Conservation (phyloP, 768 basidiomycete genomes). For the Leccinum pellstonianum region DNA sequence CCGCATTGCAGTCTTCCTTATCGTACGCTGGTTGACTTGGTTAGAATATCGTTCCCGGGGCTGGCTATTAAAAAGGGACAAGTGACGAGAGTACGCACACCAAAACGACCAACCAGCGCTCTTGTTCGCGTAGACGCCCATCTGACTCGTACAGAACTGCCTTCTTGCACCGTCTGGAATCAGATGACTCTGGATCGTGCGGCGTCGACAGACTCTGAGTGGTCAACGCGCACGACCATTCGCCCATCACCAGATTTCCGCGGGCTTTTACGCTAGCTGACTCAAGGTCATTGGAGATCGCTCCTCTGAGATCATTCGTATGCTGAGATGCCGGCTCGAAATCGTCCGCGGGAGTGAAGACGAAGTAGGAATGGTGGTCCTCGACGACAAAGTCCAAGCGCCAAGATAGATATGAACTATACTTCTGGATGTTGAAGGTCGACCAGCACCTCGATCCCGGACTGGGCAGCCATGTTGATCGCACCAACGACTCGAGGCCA, state of each 20-base stretch:
- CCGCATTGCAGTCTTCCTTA: conserved; percentile 57
- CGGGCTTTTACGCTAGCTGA: conserved; percentile 33
- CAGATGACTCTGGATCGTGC: conserved; percentile 34
- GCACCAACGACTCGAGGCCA: conserved; percentile 28
- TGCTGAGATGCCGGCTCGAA: conserved; percentile 44
- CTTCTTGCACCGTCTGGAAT: conserved; percentile 34
- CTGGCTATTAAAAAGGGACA: not conserved
- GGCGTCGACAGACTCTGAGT: conserved; percentile 49
- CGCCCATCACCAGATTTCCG: conserved; percentile 47
- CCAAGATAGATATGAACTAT: conserved; percentile 43
- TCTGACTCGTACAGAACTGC: conserved; percentile 57
- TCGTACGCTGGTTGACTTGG: conserved; percentile 45
- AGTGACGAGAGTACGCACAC: conserved; percentile 41
- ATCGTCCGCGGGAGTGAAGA: conserved; percentile 57
- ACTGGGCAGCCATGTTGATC: conserved; percentile 9
- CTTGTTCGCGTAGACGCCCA: conserved; percentile 53
- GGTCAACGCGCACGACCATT: conserved; percentile 53
- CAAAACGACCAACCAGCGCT: conserved; percentile 71
- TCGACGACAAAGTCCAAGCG: conserved; percentile 63
- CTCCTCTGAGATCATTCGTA: conserved; percentile 36
- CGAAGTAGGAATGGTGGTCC: conserved; percentile 75
- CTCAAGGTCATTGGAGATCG: conserved; percentile 11
- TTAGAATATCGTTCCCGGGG: not conserved
- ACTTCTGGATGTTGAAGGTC: conserved; percentile 49
- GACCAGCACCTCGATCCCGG: conserved; percentile 49